Evolutionary conservation across 352 stramenopile genomes (phyloP), one percentile per base, ranked within the genome.

Genomic region (Pythium scleroteichum): DNA sequence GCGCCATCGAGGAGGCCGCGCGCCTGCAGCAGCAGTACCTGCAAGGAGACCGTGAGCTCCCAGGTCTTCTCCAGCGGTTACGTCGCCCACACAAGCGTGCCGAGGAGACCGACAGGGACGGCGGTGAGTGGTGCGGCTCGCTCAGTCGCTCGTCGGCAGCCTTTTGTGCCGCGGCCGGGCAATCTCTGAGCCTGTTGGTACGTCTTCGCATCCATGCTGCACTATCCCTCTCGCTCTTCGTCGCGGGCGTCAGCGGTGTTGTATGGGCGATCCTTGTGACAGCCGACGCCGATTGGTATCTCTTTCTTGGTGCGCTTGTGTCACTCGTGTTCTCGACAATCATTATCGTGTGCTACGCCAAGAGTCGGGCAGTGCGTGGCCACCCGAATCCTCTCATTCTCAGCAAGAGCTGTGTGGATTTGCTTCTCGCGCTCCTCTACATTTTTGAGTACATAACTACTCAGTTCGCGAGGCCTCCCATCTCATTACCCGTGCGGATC

Each of bases 351-450:
- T 82, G 79, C 56, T 96, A 91, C 66, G 26, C 68, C 47, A 66
- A 69, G 54, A 91, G 80, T 61, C 71, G 65, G 4, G 66, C 68
- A 4, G 78, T 92, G 45, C 70, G 82, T 10, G 69, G 76, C 10
- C 83, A 96, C 39, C 87, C 87, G 14, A 96, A 94, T 53, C 78
- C 85, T 13, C 75, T 96, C 38, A 94, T 96, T 53, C 87, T 93
- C 54, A 93, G 84, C 68, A 95, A 95, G 64, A 94, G 87, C 54
- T 59, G 87, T 0, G 76, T 94, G n/a, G 87, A 94, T 51, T 57
- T 93, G 8, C 53, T 92, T 45, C 67, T 94, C 35, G 76, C 83
- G 1, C 50, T 69, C 39, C 76, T 93, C 17, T 94, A 94, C 49
- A 65, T 94, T 13, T 76, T 79, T n/a, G 72, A 95, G 59, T 95